Conservation (phyloP, 2,329 filamentous ascomycete genomes). For the Pyrenophora graminea region DNA sequence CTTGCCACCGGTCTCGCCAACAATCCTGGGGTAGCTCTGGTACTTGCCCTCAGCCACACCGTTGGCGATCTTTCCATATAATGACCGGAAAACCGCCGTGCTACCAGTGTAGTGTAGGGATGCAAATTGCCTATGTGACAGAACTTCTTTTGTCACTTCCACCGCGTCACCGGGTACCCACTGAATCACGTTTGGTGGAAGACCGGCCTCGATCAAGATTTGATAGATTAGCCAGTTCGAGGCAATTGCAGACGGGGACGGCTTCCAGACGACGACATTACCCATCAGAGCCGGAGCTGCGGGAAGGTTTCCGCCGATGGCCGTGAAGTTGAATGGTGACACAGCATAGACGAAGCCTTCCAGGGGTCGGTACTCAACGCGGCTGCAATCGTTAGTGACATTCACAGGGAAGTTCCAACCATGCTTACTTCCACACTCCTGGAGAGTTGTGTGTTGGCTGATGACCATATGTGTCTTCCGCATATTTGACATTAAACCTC, state of each 20-base stretch:
- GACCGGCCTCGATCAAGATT: conserved; percentile 86
- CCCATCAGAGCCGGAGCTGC: conserved; percentile 84
- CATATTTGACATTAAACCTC: conserved; percentile 91
- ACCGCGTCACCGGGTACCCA: conserved; percentile 89
- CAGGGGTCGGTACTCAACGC: conserved; percentile 83
- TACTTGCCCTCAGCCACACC: conserved; percentile 83
- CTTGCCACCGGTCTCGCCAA: conserved; percentile 90
- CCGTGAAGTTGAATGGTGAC: conserved; percentile 96
- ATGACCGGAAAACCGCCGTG: conserved; percentile 84
- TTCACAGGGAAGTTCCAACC: background rate
- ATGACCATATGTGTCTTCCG: conserved; percentile 84
- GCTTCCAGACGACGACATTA: conserved; percentile 97
- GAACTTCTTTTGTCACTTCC: conserved; percentile 76
- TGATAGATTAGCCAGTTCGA: conserved; percentile 90
- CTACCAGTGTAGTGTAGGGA: conserved; percentile 95
- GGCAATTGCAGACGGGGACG: conserved; percentile 85
- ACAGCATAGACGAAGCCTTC: conserved; percentile 96
- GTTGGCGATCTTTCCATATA: conserved; percentile 84
- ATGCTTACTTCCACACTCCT: conserved; percentile 78
- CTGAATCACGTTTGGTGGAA: conserved; percentile 88
- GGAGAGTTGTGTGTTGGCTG: conserved; percentile 83
- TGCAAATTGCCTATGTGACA: conserved; percentile 79
- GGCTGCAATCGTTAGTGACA: conserved; percentile 48
- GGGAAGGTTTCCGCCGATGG: conserved; percentile 85
- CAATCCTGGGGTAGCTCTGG: conserved; percentile 81